phyloP scores from a whole-genome alignment of 768 basidiomycete species.

The Leccinum rimulosum region DNA sequence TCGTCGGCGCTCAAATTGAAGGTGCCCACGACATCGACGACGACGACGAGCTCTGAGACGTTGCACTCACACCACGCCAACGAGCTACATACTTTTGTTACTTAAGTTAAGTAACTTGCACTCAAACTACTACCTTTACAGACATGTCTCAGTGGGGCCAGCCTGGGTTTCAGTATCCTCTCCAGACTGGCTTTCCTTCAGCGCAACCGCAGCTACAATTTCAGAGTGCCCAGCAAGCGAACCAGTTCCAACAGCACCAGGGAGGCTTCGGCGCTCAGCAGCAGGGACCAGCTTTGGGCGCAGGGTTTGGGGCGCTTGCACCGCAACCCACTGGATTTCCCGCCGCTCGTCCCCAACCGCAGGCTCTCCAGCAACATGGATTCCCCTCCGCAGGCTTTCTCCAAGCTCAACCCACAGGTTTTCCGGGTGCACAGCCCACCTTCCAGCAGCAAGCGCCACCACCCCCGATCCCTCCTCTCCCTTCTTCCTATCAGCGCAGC shows the following conservation, averaged over 20 bases:
- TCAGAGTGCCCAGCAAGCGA: constrained; percentile 33
- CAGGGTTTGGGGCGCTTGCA: constrained; percentile 41
- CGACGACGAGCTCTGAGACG: background rate
- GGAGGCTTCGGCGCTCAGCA: constrained; percentile 28
- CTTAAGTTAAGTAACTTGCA: background rate
- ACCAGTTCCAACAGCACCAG: constrained; percentile 45
- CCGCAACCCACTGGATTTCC: constrained; percentile 63
- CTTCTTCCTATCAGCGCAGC: constrained; percentile 57
- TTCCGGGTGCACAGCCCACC: constrained; percentile 18
- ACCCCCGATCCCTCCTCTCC: constrained; percentile 66
- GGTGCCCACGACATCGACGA: constrained; percentile 2
- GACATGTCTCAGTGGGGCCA: constrained; percentile 80
- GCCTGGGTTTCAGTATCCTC: constrained; percentile 68
- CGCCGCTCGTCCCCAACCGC: constrained; percentile 27
- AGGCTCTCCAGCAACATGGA: constrained; percentile 46
- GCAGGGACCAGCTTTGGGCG: constrained; percentile 29
- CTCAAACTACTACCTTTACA: background rate
- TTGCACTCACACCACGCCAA: background rate
- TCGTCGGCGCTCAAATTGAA: constrained; percentile 8
- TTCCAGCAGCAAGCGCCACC: constrained; percentile 40
- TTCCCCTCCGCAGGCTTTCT: constrained; percentile 40
- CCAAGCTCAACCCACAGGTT: constrained; percentile 55
- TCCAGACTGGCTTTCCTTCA: constrained; percentile 64
- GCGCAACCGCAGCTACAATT: constrained; percentile 47
- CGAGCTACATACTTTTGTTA: too few relatives aligned